These are phyloP conservation scores for Pseudevernia furfuracea DNA, from an alignment of 495 filamentous ascomycete genomes.

Conservation along the genomic window DNA sequence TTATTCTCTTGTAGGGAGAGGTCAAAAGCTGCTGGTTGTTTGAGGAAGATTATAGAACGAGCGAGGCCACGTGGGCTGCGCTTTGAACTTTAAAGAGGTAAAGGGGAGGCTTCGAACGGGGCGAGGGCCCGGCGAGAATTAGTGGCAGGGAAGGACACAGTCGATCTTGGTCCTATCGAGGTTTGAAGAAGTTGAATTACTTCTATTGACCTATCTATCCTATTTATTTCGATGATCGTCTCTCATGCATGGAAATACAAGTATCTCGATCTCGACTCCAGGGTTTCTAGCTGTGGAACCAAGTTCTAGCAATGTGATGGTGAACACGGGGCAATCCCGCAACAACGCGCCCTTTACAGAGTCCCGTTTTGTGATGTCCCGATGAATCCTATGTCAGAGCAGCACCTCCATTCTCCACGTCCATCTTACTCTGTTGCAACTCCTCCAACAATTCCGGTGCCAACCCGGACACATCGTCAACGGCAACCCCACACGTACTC, in stretches of 20 bases:
- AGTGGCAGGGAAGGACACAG: not conserved
- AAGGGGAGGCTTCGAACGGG: no score
- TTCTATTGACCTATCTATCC: not conserved
- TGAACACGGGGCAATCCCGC: not conserved
- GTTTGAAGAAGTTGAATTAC: not conserved
- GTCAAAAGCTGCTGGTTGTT: no score
- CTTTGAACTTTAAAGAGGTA: no score
- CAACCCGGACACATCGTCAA: constrained; percentile 18
- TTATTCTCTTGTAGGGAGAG: no score
- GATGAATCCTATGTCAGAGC: constrained; percentile 8
- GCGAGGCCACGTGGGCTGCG: no score
- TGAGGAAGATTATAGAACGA: no score
- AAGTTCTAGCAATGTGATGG: not conserved
- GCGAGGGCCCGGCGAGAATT: not conserved
- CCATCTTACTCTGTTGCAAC: constrained; percentile 21
- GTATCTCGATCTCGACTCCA: not conserved
- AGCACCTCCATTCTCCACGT: constrained; percentile 6
- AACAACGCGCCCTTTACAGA: not conserved
- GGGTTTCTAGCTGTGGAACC: not conserved
- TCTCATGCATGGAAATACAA: not conserved
- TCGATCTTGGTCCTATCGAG: not conserved
- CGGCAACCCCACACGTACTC: constrained; percentile 16
- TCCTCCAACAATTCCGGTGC: constrained; percentile 24
- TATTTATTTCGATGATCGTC: not conserved
- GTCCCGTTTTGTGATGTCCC: not conserved